These are phyloP conservation scores for Podospora bellae-mahoneyi DNA, from an alignment of 495 filamentous ascomycete species.

Conservation along the genomic window DNA sequence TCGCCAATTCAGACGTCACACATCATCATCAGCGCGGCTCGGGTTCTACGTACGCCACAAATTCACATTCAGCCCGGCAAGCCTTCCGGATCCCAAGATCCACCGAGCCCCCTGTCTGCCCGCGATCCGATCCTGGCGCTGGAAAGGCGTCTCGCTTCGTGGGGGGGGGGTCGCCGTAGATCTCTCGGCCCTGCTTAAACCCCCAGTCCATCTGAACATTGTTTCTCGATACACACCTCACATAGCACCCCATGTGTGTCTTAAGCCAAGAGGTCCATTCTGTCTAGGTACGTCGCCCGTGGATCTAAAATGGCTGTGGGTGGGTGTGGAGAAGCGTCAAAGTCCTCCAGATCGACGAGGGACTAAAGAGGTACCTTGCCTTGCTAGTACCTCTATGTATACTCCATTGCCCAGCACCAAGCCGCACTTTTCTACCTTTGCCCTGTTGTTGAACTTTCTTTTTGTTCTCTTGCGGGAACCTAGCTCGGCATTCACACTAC, in stretches of 20 bases:
- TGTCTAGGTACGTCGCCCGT: conserved; percentile 30
- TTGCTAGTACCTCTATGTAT: conserved; percentile 24
- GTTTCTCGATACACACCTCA: conserved; percentile 25
- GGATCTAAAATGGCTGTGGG: conserved; percentile 21
- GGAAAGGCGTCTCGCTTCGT: conserved; percentile 23
- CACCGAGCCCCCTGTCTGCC: conserved; percentile 24
- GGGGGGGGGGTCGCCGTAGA: conserved; percentile 29
- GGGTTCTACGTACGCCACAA: conserved; percentile 12
- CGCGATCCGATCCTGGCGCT: conserved; percentile 25
- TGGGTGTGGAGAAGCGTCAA: conserved; percentile 28
- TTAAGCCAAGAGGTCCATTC: conserved; percentile 17
- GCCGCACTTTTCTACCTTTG: background rate
- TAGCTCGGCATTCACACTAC: conserved; percentile 11
- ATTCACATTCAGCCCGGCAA: conserved; percentile 18
- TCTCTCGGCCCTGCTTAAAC: conserved; percentile 23
- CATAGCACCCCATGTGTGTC: conserved; percentile 25
- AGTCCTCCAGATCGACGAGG: conserved; percentile 21
- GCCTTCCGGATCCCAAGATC: conserved; percentile 28
- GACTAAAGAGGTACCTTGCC: conserved; percentile 26
- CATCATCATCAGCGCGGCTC: conserved; percentile 1
- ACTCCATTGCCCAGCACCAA: conserved; percentile 22
- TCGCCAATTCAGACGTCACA: conserved; percentile 3
- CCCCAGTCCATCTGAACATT: conserved; percentile 12
- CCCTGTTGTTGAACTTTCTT: conserved; percentile 16
- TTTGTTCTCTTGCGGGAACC: conserved; percentile 21